Evolutionary conservation across 1,284 basidiomycete genomes (phyloP).

Genomic region (Leccinum griseonigrum): DNA sequence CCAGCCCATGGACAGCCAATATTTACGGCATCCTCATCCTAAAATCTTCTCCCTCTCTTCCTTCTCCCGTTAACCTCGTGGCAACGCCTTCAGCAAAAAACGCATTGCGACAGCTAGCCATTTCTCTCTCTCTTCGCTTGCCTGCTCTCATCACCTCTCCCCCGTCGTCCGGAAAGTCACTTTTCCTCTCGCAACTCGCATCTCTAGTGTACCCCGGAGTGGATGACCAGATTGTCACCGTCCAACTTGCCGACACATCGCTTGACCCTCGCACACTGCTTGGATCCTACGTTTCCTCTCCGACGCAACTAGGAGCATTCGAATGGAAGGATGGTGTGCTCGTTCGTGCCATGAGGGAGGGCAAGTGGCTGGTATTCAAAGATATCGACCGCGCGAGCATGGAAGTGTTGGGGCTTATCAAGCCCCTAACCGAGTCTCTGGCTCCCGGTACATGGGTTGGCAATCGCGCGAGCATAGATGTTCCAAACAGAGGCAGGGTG

Average conservation of each 20-base stretch:
- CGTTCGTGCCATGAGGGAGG: constrained; percentile 86
- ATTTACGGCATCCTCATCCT: constrained; percentile 66
- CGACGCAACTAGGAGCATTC: constrained; percentile 84
- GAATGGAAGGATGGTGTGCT: constrained; percentile 97
- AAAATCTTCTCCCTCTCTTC: constrained; percentile 35
- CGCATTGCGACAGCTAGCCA: constrained; percentile 63
- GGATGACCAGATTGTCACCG: constrained; percentile 67
- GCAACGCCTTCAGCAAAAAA: constrained; percentile 61
- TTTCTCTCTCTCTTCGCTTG: constrained; percentile 64
- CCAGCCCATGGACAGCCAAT: constrained; percentile 54
- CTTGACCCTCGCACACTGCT: constrained; percentile 93
- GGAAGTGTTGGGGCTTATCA: constrained; percentile 83
- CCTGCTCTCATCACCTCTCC: constrained; percentile 87
- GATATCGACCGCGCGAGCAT: constrained; percentile 89
- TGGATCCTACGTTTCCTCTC: constrained; percentile 91
- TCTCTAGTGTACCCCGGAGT: constrained; percentile 55
- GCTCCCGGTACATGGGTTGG: constrained; percentile 76
- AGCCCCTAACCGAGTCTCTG: constrained; percentile 83
- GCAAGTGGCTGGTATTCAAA: constrained; percentile 93
- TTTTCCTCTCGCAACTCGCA: constrained; percentile 79
- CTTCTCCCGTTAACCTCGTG: constrained; percentile 48
- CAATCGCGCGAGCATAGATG: constrained; percentile 61
- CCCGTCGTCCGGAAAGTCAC: constrained; percentile 89
- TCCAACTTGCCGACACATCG: constrained; percentile 92
- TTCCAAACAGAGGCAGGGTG: constrained; percentile 69